Percentiles rank a stretch among this genome's conserved stretches.
Evolutionary conservation across 2,329 filamentous ascomycete species (phyloP).

Genomic region (Colletotrichum tabaci): DNA sequence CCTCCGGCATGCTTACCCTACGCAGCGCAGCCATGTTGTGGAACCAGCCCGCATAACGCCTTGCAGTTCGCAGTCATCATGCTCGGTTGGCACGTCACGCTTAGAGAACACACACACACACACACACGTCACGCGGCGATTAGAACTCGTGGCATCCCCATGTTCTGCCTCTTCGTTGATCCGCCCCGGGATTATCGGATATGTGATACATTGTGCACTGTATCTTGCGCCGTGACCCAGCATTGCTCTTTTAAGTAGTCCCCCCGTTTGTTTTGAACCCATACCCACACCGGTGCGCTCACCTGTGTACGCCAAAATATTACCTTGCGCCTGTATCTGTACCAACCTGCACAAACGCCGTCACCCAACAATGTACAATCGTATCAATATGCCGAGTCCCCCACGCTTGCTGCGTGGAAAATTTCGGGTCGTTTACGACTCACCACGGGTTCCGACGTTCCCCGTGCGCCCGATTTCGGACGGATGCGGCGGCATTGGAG

Average conservation of each 20-base stretch:
- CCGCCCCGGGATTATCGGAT: neutral
- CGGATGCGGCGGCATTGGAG: slow-evolving; percentile 61
- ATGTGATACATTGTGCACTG: neutral
- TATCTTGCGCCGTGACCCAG: neutral
- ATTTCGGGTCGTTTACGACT: neutral
- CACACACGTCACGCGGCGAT: neutral
- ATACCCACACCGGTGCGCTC: neutral
- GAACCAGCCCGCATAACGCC: slow-evolving; percentile 5
- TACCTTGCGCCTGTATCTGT: neutral
- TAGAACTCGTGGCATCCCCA: neutral
- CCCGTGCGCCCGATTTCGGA: slow-evolving; percentile 56
- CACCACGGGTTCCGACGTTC: slow-evolving; percentile 15
- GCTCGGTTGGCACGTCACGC: neutral
- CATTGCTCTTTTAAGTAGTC: neutral
- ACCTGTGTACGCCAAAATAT: neutral
- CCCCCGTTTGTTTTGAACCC: neutral
- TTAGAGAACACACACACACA: too few relatives aligned
- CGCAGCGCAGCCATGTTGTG: neutral
- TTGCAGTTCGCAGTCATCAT: neutral
- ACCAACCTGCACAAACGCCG: neutral
- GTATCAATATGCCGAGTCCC: slow-evolving; percentile 2
- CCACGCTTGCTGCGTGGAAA: neutral
- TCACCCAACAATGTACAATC: neutral
- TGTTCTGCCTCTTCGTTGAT: neutral
- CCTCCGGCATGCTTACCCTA: too few relatives aligned